Percentiles rank a stretch among this genome's conserved stretches.
Conservation (phyloP, 1,284 basidiomycete genomes). For the Cystobasidiaceae sp. region DNA sequence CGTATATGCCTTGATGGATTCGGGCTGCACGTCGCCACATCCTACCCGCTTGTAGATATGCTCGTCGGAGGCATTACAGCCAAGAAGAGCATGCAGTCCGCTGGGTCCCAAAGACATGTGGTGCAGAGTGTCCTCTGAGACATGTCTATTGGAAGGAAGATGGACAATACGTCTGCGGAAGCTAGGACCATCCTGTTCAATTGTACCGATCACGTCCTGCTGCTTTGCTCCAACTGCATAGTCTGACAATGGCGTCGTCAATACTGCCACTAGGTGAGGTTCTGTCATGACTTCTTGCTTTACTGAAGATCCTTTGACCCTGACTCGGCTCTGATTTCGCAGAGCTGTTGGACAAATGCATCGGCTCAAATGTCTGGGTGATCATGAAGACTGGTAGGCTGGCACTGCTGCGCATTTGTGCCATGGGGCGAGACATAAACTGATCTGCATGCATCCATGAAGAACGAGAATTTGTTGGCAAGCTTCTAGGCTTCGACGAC, state of each 20-base stretch:
- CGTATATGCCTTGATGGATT: constrained; percentile 25
- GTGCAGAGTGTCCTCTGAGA: too few species aligned
- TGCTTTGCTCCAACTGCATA: too few species aligned
- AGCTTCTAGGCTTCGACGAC: constrained; percentile 92
- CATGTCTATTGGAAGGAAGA: too few species aligned
- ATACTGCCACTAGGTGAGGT: constrained; percentile 55
- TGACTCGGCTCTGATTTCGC: constrained; percentile 12
- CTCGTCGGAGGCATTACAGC: not conserved
- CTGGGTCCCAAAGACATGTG: not conserved
- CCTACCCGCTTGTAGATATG: not conserved
- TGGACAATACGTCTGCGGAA: too few species aligned
- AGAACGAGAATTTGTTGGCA: constrained; percentile 94
- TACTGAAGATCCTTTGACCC: constrained; percentile 45
- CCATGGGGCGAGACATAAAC: not conserved
- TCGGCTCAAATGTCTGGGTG: constrained; percentile 89
- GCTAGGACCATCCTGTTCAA: too few species aligned
- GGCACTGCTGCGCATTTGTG: not conserved
- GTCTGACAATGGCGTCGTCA: constrained; percentile 56
- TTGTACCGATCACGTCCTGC: too few species aligned
- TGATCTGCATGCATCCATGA: not conserved
- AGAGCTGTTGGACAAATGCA: constrained; percentile 93
- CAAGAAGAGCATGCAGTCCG: constrained; percentile 14
- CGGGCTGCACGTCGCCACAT: not conserved
- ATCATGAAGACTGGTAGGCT: constrained; percentile 71
- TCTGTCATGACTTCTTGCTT: not conserved